Base-by-base conservation (phyloP, 805 yeast genomes). In the Blastobotrys terrestris region DNA sequence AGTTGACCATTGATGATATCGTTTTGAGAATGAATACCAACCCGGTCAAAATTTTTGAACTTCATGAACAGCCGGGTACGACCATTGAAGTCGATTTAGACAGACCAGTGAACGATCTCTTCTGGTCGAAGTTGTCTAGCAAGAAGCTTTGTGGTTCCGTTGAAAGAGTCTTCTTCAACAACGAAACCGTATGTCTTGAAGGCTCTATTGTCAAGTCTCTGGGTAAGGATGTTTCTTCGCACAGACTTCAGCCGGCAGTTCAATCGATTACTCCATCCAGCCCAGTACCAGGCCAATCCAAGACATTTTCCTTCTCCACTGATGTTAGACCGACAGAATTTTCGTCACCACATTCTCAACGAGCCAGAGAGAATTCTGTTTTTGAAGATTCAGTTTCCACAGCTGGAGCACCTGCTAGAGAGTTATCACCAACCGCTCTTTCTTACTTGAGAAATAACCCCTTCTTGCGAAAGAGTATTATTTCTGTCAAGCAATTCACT, bases 391-490 rank as follows among this genome's bases (percentile, higher is more conserved):
- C 31, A 55, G 60, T 41, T 18, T 53, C 22, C 16, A 45, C 41
- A 18, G 57, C 44, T 47, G 43, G 40, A 20, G 26, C 52, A n/a
- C 60, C 64, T 26, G 57, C 67, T 39, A 55, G 62, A 40, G 72
- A 69, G 58, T 57, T 62, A 4, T 58, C 63, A 16, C 63, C 69
- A 22, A 83, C 91, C 64, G 91, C 94, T 31, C 78, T 94, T 63
- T 80, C 84, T 55, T 80, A 82, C 71, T 83, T 94, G 67, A 83
- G 95, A 67, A 83, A 87, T 74, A 92, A 92, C 72, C 90, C 96
- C 60, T 94, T 92, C 80, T 77, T 90, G 70, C 82, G 96, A 67
- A 85, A 84, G 70, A 86, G 91, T 51, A 84, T 94, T 53, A 75
- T 89, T 63, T 88, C 97, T 35, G 98, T 95, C 51, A 83, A 84